Base-by-base conservation (phyloP, 2,329 filamentous ascomycete species). In the Arthrobotrys conoides region DNA sequence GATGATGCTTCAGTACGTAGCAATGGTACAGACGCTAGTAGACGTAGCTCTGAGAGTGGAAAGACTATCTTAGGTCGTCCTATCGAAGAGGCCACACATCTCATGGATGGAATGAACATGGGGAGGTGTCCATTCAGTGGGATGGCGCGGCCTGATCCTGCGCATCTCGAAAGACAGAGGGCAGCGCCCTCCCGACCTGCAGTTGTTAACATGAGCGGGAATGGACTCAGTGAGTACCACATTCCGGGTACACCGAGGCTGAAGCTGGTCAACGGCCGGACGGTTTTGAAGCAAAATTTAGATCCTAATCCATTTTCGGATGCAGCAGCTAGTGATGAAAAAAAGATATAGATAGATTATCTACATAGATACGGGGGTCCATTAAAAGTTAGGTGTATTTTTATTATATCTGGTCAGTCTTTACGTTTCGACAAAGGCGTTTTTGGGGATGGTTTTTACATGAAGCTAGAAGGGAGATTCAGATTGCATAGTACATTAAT, bases 1-100 rank as follows among this genome's bases (percentile, higher is more conserved):
- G 83, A 85, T 20, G 86, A 86, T 8, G 84, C 83, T 51, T 83
- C 82, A 10, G 66, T 80, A n/a, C 80, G 78, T 20, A 80, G 80
- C 27, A 80, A 71, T 61, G 49, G 61, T 20, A 71, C 73, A 16
- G 55, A 65, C 71, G 68, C 55, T 36, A 76, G 16, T 80, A 76
- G 44, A 55, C 53, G 51, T 68, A 71, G 24, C 78, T 76, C 44
- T 44, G 67, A 44, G 59, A 77, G 57, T 78, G 72, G 24, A 69
- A 75, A 71, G 44, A 78, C 75, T 27, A 41, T 71, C 24, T 41
- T 78, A 33, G 75, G 75, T 38, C 68, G 75, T 64, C 75, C 75
- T 6, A 78, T 78, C 38, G 75, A 78, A 51, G 68, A 78, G 66
- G 75, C 75, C 33, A 78, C 75, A 18, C 75, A 78, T 69, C 68